A percentile compares a stretch with the other conserved stretches of the same genome.
phyloP scores from a whole-genome alignment of 805 yeast species.

The Soucietia sequanensis region DNA sequence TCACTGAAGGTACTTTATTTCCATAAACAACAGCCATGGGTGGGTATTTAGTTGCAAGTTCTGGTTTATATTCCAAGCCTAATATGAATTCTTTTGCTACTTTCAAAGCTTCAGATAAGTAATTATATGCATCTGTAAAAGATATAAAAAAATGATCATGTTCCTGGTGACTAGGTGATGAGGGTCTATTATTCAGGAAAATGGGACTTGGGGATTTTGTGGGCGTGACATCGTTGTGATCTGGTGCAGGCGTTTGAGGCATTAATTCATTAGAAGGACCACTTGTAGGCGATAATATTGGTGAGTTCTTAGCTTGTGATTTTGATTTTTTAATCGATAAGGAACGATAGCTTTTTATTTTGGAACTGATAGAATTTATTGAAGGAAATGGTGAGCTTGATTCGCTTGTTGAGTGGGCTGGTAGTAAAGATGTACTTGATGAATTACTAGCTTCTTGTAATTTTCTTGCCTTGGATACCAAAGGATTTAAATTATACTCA shows the following conservation, averaged over 20 bases:
- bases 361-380: conserved; percentile 1
- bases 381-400: background rate
- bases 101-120: conserved; percentile 59
- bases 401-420: background rate
- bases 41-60: conserved; percentile 56
- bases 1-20: conserved; percentile 76
- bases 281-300: background rate
- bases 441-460: conserved; percentile 17
- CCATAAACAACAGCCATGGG: conserved; percentile 85
- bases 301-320: conserved; percentile 1
- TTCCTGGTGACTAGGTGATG: background rate
- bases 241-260: background rate
- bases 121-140: conserved; percentile 61
- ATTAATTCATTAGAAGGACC: too few species aligned
- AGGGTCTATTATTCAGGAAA: too few species aligned
- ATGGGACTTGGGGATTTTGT: background rate
- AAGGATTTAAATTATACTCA: conserved; percentile 69
- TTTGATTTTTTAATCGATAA: conserved; percentile 1
- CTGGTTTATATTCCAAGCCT: conserved; percentile 53
- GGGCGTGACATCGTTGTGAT: background rate
- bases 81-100: conserved; percentile 57
- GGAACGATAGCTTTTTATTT: conserved; percentile 1
- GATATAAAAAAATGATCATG: conserved; percentile 19
- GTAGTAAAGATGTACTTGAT: background rate
- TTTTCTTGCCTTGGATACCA: conserved; percentile 49